Percentiles rank a stretch among this genome's conserved stretches.
Evolutionary conservation across 2,329 filamentous ascomycete species (phyloP).

Genomic region (Colletotrichum tropicale): DNA sequence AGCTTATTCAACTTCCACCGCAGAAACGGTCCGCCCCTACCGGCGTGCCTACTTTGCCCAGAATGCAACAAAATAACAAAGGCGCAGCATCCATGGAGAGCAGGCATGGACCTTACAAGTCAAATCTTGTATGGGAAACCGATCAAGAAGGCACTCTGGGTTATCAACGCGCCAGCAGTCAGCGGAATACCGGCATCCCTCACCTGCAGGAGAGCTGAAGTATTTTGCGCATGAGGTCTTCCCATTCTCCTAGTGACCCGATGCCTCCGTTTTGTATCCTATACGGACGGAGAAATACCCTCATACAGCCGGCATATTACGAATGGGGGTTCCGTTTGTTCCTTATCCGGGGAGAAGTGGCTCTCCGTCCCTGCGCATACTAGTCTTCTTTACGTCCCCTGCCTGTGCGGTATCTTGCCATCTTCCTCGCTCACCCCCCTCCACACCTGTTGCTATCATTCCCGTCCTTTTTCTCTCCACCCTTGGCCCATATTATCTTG

Average conservation of each 20-base stretch:
- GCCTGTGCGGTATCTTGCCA: not conserved
- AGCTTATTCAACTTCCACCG: constrained; percentile 27
- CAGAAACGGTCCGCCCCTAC: constrained; percentile 46
- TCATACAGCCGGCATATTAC: not conserved
- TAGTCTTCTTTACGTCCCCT: not conserved
- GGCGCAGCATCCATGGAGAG: constrained; percentile 18
- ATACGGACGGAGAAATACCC: not conserved
- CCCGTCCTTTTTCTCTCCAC: not conserved
- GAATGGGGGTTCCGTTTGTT: constrained; percentile 18
- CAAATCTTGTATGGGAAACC: constrained; percentile 22
- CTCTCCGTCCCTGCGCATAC: not conserved
- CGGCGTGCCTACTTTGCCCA: constrained; percentile 40
- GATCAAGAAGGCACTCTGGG: constrained; percentile 25
- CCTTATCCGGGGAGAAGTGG: not conserved
- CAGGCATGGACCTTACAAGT: not conserved
- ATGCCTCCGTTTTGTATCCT: constrained; percentile 21
- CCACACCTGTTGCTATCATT: not conserved
- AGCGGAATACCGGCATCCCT: constrained; percentile 28
- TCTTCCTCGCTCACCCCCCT: not conserved
- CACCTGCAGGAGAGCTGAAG: constrained; percentile 16
- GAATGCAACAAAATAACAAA: constrained; percentile 29
- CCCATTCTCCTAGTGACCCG: constrained; percentile 3
- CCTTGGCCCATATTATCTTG: not conserved
- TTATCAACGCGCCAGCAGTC: constrained; percentile 27
- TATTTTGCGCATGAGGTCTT: not conserved